Evolutionary conservation across 352 stramenopile species (phyloP), one percentile per base, ranked within the genome.

Genomic region (Ochromonadaceae sp.): DNA sequence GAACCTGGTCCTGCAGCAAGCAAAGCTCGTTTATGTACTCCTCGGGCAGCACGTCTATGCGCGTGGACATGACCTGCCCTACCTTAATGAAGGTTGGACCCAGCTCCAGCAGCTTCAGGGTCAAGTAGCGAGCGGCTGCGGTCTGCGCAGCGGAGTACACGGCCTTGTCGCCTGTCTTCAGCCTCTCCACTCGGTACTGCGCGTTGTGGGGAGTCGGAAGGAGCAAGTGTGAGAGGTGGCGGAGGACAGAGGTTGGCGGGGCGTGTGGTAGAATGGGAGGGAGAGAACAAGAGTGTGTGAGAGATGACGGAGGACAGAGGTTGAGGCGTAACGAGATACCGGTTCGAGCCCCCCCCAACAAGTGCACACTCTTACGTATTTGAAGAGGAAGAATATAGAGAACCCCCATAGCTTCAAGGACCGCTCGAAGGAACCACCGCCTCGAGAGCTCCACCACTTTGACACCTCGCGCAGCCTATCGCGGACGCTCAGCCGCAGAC

Each of bases 61-160:
- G 69, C 26, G 82, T 90, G 15, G 76, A 86, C 38, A 90, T 76
- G 4, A 90, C 70, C 74, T 89, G 81, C 26, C 70, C 81, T 42
- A 88, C 66, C 67, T 88, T 88, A 52, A 88, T 81, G 72, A 88
- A 88, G 0, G 75, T 85, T 28, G 81, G 81, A 42, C 81, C 81
- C 30, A 87, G 70, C 39, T 68, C 77, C 3, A 87, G 68, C 46
- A 85, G 72, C 20, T 71, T 71, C 67, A 83, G 76, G 26, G 78
- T 68, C 65, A 81, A 78, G 63, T 81, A 85, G n/a, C 65, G 70
- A 10, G 79, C 79, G 4, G 79, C 79, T 47, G 73, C 76, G 17
- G 65, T 72, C 67, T 80, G 72, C 31, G 38, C 34, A 39, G 48
- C 65, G 49, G 2, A 22, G 34, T 61, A 40, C 5, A 12, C 41